A percentile compares a stretch with the other conserved stretches of the same genome.
phyloP scores from a whole-genome alignment of 1,139 yeast genomes.

The Scheffersomyces segobiensis region DNA sequence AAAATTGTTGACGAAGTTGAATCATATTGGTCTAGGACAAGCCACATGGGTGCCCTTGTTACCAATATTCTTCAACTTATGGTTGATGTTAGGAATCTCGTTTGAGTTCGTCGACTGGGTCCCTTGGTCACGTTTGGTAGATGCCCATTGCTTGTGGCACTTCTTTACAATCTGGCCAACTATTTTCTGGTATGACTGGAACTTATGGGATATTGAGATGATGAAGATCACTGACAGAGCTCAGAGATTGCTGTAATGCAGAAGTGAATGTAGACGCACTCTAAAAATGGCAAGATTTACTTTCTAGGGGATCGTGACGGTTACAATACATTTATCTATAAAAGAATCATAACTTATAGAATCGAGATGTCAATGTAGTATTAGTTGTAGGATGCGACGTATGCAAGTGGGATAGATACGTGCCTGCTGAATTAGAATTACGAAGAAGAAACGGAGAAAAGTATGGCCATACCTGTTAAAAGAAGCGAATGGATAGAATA shows the following conservation, averaged over 20 bases:
- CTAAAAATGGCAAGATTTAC: background rate
- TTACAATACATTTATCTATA: background rate
- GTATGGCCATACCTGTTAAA: background rate
- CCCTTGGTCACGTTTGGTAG: constrained; percentile 34
- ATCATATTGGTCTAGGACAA: constrained; percentile 26
- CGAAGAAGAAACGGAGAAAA: background rate
- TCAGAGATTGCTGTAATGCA: background rate
- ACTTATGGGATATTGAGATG: constrained; percentile 49
- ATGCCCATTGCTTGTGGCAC: constrained; percentile 50
- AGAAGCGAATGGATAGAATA: background rate
- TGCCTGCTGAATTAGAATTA: background rate
- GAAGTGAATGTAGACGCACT: background rate
- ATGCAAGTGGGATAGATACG: background rate
- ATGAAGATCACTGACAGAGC: constrained; percentile 17
- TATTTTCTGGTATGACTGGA: constrained; percentile 50
- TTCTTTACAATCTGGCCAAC: constrained; percentile 44
- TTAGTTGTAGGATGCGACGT: background rate
- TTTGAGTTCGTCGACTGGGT: constrained; percentile 42
- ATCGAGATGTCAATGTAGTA: background rate
- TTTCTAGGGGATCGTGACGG: background rate
- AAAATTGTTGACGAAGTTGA: constrained; percentile 33
- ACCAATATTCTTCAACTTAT: constrained; percentile 37
- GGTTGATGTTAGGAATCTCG: constrained; percentile 36
- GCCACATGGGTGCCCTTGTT: constrained; percentile 34
- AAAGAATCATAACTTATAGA: background rate